phyloP scores from a whole-genome alignment of 345 rosid genomes.

The Eucalyptus polyanthemos region DNA sequence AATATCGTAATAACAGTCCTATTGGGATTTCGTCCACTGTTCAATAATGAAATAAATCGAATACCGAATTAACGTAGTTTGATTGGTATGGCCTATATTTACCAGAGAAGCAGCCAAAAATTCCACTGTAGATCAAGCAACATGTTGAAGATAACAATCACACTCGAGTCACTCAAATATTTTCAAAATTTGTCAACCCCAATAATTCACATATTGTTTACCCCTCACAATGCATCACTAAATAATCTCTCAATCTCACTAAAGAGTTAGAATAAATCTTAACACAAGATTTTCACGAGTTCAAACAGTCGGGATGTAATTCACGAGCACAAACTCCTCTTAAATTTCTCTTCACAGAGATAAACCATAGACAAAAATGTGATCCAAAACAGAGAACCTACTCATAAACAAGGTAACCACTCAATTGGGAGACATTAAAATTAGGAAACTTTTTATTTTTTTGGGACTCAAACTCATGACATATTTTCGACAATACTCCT shows the following conservation, averaged over 20 bases:
- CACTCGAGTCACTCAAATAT: neutral
- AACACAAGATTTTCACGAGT: neutral
- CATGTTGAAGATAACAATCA: neutral
- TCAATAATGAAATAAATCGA: neutral
- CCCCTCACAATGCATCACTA: neutral
- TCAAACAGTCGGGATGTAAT: neutral
- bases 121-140: neutral
- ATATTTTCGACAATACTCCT: neutral
- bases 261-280: neutral
- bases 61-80: neutral
- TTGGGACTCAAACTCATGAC: neutral
- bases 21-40: neutral
- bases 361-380: neutral
- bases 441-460: neutral
- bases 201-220: neutral
- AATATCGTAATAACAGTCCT: neutral
- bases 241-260: neutral
- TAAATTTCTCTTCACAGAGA: neutral
- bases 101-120: fast-evolving
- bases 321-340: neutral
- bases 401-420: neutral
- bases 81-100: neutral
- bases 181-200: neutral
- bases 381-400: neutral
- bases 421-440: neutral